Base-by-base conservation (phyloP, 768 basidiomycete genomes). In the Agaricus blazei region DNA sequence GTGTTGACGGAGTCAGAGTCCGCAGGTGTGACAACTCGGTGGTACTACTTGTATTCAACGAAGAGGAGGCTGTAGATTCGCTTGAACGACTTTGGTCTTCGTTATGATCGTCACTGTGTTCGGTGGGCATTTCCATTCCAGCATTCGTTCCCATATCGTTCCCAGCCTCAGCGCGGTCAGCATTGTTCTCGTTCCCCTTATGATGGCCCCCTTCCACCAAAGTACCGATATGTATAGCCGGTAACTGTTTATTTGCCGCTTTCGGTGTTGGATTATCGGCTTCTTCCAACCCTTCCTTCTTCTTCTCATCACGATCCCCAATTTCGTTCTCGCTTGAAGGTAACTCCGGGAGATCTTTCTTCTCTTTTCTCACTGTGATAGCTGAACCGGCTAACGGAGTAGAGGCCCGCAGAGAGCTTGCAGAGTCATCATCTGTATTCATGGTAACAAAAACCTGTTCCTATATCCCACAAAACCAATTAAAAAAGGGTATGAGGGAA, bases 261-360 rank as follows among this genome's bases (percentile, higher is more conserved):
- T 34, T 34, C 34, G 34, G 34, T 8, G 34, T 52, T 43, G 8
- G 23, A 27, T 28, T 52, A 42, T 44, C 31, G 43, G 9, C 45
- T 43, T 23, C 12, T 2, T 5, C 23, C 23, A 23, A 9, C 24
- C 38, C 9, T 15, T 44, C 12, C 4, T 15, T 31, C 46, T n/a
- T 28, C n/a, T n/a, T 8, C 7, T 48, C 60, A 29, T 61, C 59
- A 31, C 66, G 67, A 3, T 60, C 66, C n/a, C 78, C 77, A 61
- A 76, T 80, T 0, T 73, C 75, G 37, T 80, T 80, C 59, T 84
- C 82, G 9, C 64, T 68, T 0, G 82, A 83, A 7, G 85, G 86
- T 28, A 87, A 64, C 9, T 84, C 74, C 9, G 85, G 85, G 0
- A 87, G 67, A 3, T 77, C 67, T 65, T 86, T 87, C 45, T 69